phyloP scores from a whole-genome alignment of 768 basidiomycete species.

The Suillus alpinus region DNA sequence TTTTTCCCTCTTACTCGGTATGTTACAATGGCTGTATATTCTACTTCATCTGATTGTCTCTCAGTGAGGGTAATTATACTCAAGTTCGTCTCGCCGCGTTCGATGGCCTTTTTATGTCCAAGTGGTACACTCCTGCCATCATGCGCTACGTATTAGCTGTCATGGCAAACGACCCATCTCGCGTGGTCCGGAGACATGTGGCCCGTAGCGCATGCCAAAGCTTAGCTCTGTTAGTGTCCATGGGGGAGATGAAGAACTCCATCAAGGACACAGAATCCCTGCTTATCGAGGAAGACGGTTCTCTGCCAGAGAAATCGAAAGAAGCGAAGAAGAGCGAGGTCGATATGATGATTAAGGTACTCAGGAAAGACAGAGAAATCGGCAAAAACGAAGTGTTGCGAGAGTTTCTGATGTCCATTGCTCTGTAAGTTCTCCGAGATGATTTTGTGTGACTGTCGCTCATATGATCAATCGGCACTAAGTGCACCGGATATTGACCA shows the following conservation, averaged over 20 bases:
- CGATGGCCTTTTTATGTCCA: constrained; percentile 86
- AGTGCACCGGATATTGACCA: constrained; percentile 78
- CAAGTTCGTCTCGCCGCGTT: constrained; percentile 92
- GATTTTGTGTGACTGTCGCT: constrained; percentile 4
- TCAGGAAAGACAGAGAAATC: constrained; percentile 85
- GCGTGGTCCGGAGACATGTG: constrained; percentile 80
- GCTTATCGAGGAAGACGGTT: constrained; percentile 85
- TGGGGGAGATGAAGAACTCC: constrained; percentile 84
- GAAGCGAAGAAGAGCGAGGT: constrained; percentile 81
- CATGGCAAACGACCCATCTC: constrained; percentile 82
- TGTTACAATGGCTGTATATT: constrained; percentile 18
- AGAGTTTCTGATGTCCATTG: constrained; percentile 78
- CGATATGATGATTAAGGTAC: constrained; percentile 80
- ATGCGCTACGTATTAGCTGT: constrained; percentile 88
- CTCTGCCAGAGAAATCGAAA: constrained; percentile 62
- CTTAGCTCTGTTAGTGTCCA: constrained; percentile 77
- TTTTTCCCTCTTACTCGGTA: constrained; percentile 91
- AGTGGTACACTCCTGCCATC: constrained; percentile 82
- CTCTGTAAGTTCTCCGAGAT: constrained; percentile 53
- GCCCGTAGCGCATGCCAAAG: constrained; percentile 84
- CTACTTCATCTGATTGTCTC: constrained; percentile 10
- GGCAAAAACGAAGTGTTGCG: constrained; percentile 77
- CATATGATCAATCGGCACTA: constrained; percentile 2
- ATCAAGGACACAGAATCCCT: constrained; percentile 73
- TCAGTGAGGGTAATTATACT: constrained; percentile 89